These are phyloP conservation scores for Alternaria triticina DNA, from an alignment of 2,329 filamentous ascomycete species.

Conservation along the genomic window DNA sequence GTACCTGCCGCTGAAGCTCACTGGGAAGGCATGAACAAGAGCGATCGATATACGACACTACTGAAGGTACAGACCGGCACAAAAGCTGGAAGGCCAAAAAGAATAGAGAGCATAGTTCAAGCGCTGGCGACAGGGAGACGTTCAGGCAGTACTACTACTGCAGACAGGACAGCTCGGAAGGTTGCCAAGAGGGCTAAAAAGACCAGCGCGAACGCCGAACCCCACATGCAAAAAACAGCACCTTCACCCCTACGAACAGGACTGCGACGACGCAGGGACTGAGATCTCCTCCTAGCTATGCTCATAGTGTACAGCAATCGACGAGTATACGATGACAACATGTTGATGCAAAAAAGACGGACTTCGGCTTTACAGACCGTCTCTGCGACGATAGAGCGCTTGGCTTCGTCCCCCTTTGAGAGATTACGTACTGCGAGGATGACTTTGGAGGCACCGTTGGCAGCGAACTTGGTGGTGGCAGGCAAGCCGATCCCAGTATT, in stretches of 20 bases:
- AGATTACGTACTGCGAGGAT: background rate
- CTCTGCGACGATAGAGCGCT: background rate
- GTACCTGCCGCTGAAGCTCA: constrained; percentile 47
- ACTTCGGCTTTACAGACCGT: background rate
- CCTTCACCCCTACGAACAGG: background rate
- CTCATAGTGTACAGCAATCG: background rate
- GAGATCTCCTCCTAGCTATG: background rate
- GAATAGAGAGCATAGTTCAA: constrained; percentile 53
- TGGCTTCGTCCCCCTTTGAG: background rate
- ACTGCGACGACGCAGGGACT: background rate
- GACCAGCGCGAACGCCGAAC: background rate
- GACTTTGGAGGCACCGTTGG: background rate
- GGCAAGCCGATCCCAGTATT: constrained; percentile 5
- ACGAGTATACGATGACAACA: background rate
- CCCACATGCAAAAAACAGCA: background rate
- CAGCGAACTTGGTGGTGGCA: background rate
- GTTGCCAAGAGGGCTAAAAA: background rate
- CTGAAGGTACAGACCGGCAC: constrained; percentile 54
- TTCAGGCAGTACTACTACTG: background rate
- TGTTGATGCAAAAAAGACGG: background rate
- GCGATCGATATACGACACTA: constrained; percentile 56
- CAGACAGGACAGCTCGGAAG: background rate
- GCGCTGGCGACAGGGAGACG: constrained; percentile 9
- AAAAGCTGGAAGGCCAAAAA: constrained; percentile 36
- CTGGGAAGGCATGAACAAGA: constrained; percentile 55